Evolutionary conservation across 2,329 filamentous ascomycete genomes (phyloP).

Genomic region (Alternaria alternata): DNA sequence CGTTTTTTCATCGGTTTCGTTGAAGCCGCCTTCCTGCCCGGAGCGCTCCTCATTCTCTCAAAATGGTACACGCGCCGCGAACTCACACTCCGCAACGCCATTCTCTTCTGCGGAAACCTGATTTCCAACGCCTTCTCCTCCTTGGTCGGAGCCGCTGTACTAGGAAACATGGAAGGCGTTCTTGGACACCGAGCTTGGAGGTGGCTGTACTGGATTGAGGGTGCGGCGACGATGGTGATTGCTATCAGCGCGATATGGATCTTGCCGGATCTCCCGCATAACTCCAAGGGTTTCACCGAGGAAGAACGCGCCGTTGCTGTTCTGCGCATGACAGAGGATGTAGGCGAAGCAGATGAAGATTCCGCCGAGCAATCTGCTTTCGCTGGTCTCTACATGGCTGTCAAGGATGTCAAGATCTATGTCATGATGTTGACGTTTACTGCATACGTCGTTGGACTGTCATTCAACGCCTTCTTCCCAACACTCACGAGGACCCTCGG

Average conservation of each 20-base stretch:
- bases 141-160: conserved; percentile 53
- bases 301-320: conserved; percentile 56
- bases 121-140: conserved; percentile 57
- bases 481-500: conserved; percentile 51
- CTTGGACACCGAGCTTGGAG: conserved; percentile 51
- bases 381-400: conserved; percentile 65
- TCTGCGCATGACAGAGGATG: conserved; percentile 57
- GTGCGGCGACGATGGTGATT: conserved; percentile 44
- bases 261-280: conserved; percentile 47
- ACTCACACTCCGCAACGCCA: conserved; percentile 50
- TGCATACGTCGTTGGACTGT: conserved; percentile 65
- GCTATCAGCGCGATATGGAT: conserved; percentile 44
- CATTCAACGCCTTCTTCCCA: conserved; percentile 49
- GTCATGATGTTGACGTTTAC: conserved; percentile 70
- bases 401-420: conserved; percentile 70
- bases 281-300: conserved; percentile 56
- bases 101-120: conserved; percentile 54
- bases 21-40: conserved; percentile 64
- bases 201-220: conserved; percentile 54
- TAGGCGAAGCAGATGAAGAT: conserved; percentile 56
- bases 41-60: conserved; percentile 68
- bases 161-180: conserved; percentile 49
- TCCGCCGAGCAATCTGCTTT: conserved; percentile 58
- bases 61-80: conserved; percentile 71
- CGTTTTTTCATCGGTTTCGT: conserved; percentile 51